Percentiles rank a stretch among this genome's conserved stretches.
These are phyloP conservation scores for Irpex rosettiformis DNA, from an alignment of 1,284 basidiomycete species.

Conservation along the genomic window DNA sequence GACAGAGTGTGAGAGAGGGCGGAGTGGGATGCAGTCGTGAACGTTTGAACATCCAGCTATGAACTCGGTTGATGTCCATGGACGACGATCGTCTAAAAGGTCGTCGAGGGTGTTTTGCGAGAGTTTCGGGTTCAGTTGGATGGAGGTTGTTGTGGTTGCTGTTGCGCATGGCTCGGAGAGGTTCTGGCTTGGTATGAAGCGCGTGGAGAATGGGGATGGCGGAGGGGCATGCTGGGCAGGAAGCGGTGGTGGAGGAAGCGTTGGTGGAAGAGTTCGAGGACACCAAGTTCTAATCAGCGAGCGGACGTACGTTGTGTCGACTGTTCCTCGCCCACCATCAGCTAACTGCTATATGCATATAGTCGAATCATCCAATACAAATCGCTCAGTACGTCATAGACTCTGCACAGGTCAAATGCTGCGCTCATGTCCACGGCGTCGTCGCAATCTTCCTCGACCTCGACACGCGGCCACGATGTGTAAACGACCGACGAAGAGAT, in stretches of 20 bases:
- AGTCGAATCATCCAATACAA: background rate
- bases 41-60: background rate
- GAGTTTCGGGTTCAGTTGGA: background rate
- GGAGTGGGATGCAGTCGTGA: background rate
- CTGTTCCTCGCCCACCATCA: background rate
- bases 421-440: background rate
- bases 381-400: background rate
- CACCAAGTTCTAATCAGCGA: background rate
- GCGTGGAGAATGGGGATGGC: background rate
- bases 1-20: background rate
- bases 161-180: background rate
- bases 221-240: background rate
- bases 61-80: too few relatives aligned
- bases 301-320: background rate
- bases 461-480: background rate
- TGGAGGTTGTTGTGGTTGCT: background rate
- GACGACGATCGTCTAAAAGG: background rate
- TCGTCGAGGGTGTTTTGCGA: background rate
- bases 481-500: background rate
- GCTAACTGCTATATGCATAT: background rate
- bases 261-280: background rate
- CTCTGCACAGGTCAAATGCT: background rate
- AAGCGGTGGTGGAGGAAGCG: background rate
- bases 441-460: background rate
- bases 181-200: background rate